Conservation (phyloP, 2,329 filamentous ascomycete genomes). For the Pseudogymnoascus pannorum region DNA sequence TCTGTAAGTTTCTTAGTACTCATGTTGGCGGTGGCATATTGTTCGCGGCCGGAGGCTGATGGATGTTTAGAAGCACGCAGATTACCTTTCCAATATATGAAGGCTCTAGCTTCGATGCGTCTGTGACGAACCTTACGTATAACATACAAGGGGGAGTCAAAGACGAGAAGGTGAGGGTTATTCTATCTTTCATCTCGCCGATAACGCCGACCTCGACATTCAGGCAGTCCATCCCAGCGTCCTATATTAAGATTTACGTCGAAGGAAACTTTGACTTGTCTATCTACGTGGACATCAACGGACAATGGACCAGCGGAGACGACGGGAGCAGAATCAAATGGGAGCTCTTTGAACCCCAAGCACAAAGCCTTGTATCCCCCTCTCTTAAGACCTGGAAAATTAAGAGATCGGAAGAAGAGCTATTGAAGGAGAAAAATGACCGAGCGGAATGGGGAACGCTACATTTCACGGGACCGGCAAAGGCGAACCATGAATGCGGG, state of each 20-base stretch:
- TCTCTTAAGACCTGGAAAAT: constrained; percentile 61
- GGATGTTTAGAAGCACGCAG: constrained; percentile 40
- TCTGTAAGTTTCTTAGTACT: neutral
- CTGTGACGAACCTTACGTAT: constrained; percentile 63
- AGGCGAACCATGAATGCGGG: constrained; percentile 63
- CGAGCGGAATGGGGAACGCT: constrained; percentile 79
- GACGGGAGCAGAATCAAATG: constrained; percentile 62
- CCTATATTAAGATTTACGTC: constrained; percentile 66
- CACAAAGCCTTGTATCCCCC: constrained; percentile 30
- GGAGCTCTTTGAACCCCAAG: constrained; percentile 46
- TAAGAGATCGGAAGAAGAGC: constrained; percentile 50
- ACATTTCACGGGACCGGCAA: constrained; percentile 64
- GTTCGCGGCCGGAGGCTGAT: neutral
- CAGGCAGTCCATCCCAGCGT: constrained; percentile 50
- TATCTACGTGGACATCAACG: constrained; percentile 62
- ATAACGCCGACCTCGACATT: constrained; percentile 27
- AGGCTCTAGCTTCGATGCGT: constrained; percentile 60
- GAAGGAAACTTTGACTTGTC: constrained; percentile 58
- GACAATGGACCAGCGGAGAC: constrained; percentile 77
- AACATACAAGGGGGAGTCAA: constrained; percentile 34
- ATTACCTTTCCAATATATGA: constrained; percentile 51
- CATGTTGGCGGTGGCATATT: neutral
- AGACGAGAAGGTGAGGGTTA: constrained; percentile 41
- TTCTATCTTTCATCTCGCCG: constrained; percentile 46
- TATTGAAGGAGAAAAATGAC: constrained; percentile 68